A percentile compares a stretch with the other conserved stretches of the same genome.
These are phyloP conservation scores for Lactarius evosmus DNA, from an alignment of 768 basidiomycete genomes.

Conservation along the genomic window DNA sequence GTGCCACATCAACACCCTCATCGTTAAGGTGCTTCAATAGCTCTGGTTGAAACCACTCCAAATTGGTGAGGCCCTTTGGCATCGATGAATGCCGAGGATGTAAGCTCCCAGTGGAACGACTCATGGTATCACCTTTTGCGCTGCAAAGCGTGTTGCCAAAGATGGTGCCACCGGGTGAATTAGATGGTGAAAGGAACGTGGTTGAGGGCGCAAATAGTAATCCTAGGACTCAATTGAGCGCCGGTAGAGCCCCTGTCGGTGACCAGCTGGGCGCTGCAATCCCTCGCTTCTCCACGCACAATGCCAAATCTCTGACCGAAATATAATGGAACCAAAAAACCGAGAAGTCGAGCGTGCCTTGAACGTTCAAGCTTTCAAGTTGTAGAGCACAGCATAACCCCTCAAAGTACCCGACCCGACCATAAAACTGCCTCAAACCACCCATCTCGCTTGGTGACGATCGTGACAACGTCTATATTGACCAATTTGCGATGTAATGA, in stretches of 20 bases:
- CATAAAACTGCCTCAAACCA: no score
- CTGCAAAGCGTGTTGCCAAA: not conserved
- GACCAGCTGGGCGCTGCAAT: not conserved
- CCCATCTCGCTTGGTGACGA: no score
- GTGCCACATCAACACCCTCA: constrained; percentile 11
- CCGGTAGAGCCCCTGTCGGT: not conserved
- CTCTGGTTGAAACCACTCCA: constrained; percentile 15
- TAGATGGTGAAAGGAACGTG: not conserved
- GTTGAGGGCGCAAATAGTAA: not conserved
- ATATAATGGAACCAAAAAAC: not conserved
- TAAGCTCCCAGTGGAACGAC: not conserved
- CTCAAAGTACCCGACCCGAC: no score
- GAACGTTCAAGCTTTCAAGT: not conserved
- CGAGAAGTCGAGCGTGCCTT: not conserved
- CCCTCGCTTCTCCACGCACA: not conserved
- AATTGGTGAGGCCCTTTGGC: constrained; percentile 3
- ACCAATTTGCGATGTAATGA: no score
- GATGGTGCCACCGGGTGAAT: not conserved
- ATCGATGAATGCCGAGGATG: not conserved
- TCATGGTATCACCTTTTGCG: not conserved
- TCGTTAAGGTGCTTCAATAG: constrained; percentile 9
- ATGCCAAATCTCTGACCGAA: not conserved
- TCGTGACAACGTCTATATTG: no score
- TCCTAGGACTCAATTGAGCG: not conserved
- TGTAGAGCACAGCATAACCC: no score